Evolutionary conservation across 2,329 filamentous ascomycete species (phyloP).

Genomic region (Epichloe amarillans): DNA sequence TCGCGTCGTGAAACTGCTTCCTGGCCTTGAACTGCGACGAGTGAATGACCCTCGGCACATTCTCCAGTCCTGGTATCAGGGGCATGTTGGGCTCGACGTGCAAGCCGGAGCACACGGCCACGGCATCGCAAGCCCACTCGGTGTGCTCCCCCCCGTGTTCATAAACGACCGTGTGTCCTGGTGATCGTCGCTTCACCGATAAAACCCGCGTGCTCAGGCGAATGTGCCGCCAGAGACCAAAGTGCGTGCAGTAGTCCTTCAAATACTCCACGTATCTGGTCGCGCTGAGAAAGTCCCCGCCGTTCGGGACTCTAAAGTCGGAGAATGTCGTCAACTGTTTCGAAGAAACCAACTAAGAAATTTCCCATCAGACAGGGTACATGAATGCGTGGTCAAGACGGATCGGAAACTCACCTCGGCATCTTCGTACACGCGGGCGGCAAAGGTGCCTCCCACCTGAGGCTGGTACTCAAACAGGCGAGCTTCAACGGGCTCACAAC

Average conservation of each 20-base stretch:
- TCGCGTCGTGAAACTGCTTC: constrained; percentile 24
- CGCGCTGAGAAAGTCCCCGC: constrained; percentile 27
- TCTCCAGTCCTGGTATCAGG: constrained; percentile 22
- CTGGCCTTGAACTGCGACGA: constrained; percentile 28
- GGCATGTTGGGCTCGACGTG: constrained; percentile 26
- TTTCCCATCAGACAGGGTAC: too few relatives aligned
- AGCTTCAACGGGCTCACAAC: constrained; percentile 21
- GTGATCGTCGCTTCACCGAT: constrained; percentile 8
- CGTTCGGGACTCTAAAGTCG: constrained; percentile 24
- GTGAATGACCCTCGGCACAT: constrained; percentile 24
- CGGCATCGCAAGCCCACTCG: constrained; percentile 25
- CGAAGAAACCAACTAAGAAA: constrained; percentile 26
- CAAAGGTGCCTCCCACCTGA: constrained; percentile 29
- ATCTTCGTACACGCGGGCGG: constrained; percentile 28
- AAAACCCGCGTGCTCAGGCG: constrained; percentile 18
- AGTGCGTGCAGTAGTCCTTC: constrained; percentile 24
- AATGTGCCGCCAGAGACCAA: constrained; percentile 24
- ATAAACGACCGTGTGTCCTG: constrained; percentile 5
- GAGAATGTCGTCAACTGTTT: constrained; percentile 35
- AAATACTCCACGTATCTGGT: constrained; percentile 27
- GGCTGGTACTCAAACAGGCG: constrained; percentile 27
- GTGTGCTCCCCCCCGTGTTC: background rate
- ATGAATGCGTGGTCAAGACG: background rate
- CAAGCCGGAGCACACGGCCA: constrained; percentile 30
- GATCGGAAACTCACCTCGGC: constrained; percentile 19